phyloP scores from a whole-genome alignment of 257 asterid genomes.

The Lantana camara region DNA sequence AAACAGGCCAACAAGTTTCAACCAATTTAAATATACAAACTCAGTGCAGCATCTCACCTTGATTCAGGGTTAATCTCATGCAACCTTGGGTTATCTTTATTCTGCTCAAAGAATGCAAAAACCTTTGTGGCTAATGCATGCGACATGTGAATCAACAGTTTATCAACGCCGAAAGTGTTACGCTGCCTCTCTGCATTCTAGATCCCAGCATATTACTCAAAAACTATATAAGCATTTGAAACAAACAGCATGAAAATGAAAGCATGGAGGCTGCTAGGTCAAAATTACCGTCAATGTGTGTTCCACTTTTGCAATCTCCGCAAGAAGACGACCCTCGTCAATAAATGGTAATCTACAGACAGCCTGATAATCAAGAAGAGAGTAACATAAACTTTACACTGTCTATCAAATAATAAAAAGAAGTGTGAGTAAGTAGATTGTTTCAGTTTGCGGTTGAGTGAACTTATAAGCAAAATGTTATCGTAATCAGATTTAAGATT shows the following conservation, averaged over 20 bases:
- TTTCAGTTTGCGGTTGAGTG: not conserved
- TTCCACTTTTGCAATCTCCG: slow-evolving; percentile 58
- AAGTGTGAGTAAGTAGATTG: not conserved
- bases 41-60: slow-evolving; percentile 41
- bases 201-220: slow-evolving; percentile 31
- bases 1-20: not conserved
- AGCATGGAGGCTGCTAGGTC: not conserved
- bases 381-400: slow-evolving; percentile 13
- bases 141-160: slow-evolving; percentile 44
- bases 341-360: slow-evolving; percentile 67
- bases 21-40: not conserved
- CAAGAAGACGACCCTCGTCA: slow-evolving; percentile 58
- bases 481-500: slow-evolving; percentile 4
- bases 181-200: slow-evolving; percentile 63
- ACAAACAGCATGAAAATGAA: not conserved
- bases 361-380: slow-evolving; percentile 46
- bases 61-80: slow-evolving; percentile 42
- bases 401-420: not conserved
- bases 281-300: slow-evolving; percentile 53
- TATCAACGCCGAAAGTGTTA: slow-evolving; percentile 56
- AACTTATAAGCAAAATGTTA: not conserved
- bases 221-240: not conserved
- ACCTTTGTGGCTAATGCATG: slow-evolving; percentile 55
- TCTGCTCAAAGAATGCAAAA: slow-evolving; percentile 39
- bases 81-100: slow-evolving; percentile 48